Evolutionary conservation across 805 yeast genomes (phyloP), one percentile per base, ranked within the genome.

Genomic region (Pichia cephalocereana): DNA sequence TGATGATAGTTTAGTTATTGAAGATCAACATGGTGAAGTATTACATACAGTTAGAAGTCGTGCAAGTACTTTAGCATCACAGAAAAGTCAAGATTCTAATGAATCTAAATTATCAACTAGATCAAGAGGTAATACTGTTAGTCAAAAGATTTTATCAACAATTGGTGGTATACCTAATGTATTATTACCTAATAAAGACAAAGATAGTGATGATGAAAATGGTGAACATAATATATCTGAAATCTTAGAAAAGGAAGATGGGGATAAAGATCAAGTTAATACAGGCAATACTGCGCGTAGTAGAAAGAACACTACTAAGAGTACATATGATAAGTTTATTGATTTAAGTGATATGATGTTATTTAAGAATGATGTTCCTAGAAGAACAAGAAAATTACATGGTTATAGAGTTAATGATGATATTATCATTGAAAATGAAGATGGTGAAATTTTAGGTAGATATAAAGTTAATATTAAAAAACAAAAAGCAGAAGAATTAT

Each of bases 361-460:
- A 9, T 45, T 48, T n/a, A 48, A 41, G n/a, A 48, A 48, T 32
- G 17, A 14, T 11, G 19, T 30, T 6, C 51, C 51, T 2, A 41
- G 45, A 12, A 48, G 43, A 32, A 48, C 65, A 6, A 55, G 53
- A 37, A 55, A 69, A 67, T 61, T 80, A 69, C 56, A 69, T 65
- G 98, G 96, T 1, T 91, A 82, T 64, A 85, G 83, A 64, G 72
- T 86, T 39, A 93, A 83, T 60, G 81, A 87, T 57, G 72, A 80
- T 50, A 76, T 93, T 47, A 74, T 88, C 50, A 83, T 93, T 49
- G 99, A 91, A 64, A 86, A 89, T 58, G 86, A 79, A 41, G 96
- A 90, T 12, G 99, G 98, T 54, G 98, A 91, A 57, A 79, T 93
- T 48, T 70, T 93, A 42, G 80, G 96, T 59, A 74, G 96, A 46